These are phyloP conservation scores for Magnusiomyces suaveolens DNA, from an alignment of 1,139 yeast species.

Conservation along the genomic window DNA sequence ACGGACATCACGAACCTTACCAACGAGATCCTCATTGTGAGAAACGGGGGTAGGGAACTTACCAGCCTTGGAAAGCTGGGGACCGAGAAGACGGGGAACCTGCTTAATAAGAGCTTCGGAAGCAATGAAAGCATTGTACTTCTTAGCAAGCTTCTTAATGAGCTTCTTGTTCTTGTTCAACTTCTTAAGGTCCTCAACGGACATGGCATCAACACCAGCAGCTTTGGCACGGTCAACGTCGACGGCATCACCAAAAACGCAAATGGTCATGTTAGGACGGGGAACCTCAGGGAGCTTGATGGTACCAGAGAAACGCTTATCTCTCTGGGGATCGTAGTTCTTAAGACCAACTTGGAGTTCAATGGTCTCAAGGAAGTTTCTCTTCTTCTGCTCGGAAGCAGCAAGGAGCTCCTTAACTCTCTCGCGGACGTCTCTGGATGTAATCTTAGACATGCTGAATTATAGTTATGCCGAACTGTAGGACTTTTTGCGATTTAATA, in stretches of 20 bases:
- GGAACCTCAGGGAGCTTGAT: constrained; percentile 98
- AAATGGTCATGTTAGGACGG: constrained; percentile 99
- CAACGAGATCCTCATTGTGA: constrained; percentile 95
- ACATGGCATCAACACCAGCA: constrained; percentile 98
- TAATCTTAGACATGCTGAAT: constrained; percentile 79
- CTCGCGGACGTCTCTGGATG: constrained; percentile 90
- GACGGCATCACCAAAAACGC: constrained; percentile 99
- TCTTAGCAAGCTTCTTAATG: constrained; percentile 99
- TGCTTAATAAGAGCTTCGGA: constrained; percentile 99
- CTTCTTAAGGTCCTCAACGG: constrained; percentile 99
- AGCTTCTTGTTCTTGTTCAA: constrained; percentile 99
- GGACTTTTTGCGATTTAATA: constrained; percentile 18
- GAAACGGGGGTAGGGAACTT: constrained; percentile 99
- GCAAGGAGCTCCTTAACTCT: constrained; percentile 88
- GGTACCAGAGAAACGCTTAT: constrained; percentile 99
- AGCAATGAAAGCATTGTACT: constrained; percentile 99
- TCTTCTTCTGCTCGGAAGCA: constrained; percentile 97
- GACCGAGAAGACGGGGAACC: constrained; percentile 99
- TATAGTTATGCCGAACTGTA: constrained; percentile 14
- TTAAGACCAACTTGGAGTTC: constrained; percentile 99
- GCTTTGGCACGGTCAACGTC: constrained; percentile 99
- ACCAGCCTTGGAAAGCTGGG: constrained; percentile 99
- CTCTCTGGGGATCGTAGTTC: constrained; percentile 99
- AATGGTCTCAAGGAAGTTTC: constrained; percentile 99
- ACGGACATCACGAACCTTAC: constrained; percentile 94